phyloP scores from a whole-genome alignment of 495 filamentous ascomycete genomes.

The Penicillium cataractarum region DNA sequence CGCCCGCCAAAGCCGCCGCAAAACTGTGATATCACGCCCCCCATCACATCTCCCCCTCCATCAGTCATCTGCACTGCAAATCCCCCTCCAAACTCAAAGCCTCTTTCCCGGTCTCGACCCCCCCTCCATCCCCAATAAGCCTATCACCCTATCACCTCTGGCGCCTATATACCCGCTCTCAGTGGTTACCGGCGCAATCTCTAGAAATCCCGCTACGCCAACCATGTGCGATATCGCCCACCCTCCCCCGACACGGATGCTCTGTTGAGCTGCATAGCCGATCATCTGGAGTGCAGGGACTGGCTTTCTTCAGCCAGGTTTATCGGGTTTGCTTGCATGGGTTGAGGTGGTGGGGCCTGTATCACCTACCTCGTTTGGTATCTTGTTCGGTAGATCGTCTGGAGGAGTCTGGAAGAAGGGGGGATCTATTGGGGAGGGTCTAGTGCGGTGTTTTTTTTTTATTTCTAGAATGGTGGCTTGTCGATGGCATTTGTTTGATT shows the following conservation, averaged over 20 bases:
- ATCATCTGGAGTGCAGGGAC: background rate
- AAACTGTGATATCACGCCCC: slow-evolving; percentile 16
- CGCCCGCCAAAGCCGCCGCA: slow-evolving; percentile 7
- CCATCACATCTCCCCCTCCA: slow-evolving; percentile 8
- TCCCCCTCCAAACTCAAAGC: slow-evolving; percentile 11
- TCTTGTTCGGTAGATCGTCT: background rate
- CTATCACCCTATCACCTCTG: slow-evolving; percentile 2
- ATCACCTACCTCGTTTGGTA: background rate
- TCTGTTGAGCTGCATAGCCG: slow-evolving; percentile 6
- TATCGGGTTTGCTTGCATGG: background rate
- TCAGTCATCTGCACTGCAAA: slow-evolving; percentile 21
- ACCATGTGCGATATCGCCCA: background rate
- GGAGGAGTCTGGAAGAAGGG: background rate
- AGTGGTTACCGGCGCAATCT: slow-evolving; percentile 4
- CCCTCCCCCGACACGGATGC: background rate
- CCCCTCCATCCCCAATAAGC: background rate
- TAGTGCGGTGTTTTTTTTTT: background rate
- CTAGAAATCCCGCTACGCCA: background rate
- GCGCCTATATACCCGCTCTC: background rate
- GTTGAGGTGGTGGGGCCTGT: background rate
- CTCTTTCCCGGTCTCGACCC: background rate
- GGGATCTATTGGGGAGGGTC: background rate
- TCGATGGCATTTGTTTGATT: background rate
- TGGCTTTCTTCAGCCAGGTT: slow-evolving; percentile 7
- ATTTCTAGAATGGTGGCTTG: background rate